These are phyloP conservation scores for Cyclostephanos invisitatus DNA, from an alignment of 108 stramenopile species.

Conservation along the genomic window DNA sequence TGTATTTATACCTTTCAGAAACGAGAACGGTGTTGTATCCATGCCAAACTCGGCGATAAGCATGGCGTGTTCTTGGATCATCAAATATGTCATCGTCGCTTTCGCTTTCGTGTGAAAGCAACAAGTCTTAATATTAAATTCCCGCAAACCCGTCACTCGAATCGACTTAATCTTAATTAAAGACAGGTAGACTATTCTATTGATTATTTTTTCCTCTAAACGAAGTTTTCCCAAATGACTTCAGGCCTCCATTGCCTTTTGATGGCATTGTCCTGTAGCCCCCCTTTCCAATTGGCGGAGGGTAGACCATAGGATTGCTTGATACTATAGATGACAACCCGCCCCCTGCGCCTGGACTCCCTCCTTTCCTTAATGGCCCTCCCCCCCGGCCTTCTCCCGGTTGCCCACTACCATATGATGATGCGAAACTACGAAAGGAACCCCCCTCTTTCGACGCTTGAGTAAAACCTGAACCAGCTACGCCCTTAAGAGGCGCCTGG, in stretches of 20 bases:
- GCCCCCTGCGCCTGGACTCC: not conserved
- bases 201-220: not conserved
- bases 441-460: slow-evolving; percentile 6
- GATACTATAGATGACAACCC: slow-evolving; percentile 2
- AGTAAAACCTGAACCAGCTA: slow-evolving; percentile 5
- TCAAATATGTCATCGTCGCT: not conserved
- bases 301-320: not conserved
- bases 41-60: not conserved
- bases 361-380: not conserved
- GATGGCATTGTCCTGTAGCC: not conserved
- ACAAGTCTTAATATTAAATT: not conserved
- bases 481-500: not conserved
- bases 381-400: not conserved
- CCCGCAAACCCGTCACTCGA: not conserved
- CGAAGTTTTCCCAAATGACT: slow-evolving; percentile 7
- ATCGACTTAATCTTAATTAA: not conserved
- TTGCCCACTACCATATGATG: slow-evolving; percentile 1
- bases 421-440: not conserved
- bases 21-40: not conserved
- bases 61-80: not conserved
- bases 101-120: not conserved
- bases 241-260: slow-evolving; percentile 1
- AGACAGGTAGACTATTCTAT: not conserved
- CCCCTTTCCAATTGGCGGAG: not conserved
- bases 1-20: not conserved